phyloP scores from a whole-genome alignment of 345 rosid genomes.

The Hypericum androsaemum region DNA sequence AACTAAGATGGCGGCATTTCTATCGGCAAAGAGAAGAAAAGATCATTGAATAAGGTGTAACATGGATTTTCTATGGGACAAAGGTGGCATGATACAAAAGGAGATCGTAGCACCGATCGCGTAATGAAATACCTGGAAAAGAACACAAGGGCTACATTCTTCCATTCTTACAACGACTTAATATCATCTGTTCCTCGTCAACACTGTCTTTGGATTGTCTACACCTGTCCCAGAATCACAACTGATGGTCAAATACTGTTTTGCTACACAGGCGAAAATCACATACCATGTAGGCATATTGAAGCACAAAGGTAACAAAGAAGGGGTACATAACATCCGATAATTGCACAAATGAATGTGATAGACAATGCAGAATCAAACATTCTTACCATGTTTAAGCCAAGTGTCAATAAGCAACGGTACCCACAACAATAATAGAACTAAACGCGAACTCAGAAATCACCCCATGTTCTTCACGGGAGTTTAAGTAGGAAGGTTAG shows the following conservation, averaged over 20 bases:
- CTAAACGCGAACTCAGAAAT: too few species aligned
- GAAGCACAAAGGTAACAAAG: too few species aligned
- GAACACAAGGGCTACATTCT: constrained; percentile 29
- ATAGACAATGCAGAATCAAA: too few species aligned
- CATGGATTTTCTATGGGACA: constrained; percentile 41
- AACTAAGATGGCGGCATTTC: constrained; percentile 19
- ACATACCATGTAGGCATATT: not conserved
- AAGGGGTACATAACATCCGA: too few species aligned
- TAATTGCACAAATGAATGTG: too few species aligned
- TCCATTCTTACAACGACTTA: constrained; percentile 29
- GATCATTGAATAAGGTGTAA: constrained; percentile 20
- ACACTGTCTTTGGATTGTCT: constrained; percentile 20
- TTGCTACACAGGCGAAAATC: not conserved
- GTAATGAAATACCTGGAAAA: constrained; percentile 22
- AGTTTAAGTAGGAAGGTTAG: too few species aligned
- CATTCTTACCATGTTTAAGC: too few species aligned
- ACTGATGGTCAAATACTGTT: too few species aligned
- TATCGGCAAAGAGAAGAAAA: constrained; percentile 15
- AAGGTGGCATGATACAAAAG: constrained; percentile 38
- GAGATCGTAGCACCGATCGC: constrained; percentile 36
- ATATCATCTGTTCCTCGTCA: constrained; percentile 18
- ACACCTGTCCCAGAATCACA: constrained; percentile 17
- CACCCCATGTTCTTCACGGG: too few species aligned
- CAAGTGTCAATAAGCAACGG: too few species aligned
- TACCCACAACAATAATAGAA: too few species aligned